Evolutionary conservation across 768 basidiomycete species (phyloP).

Genomic region (Sistotremastrum niveocremeum): DNA sequence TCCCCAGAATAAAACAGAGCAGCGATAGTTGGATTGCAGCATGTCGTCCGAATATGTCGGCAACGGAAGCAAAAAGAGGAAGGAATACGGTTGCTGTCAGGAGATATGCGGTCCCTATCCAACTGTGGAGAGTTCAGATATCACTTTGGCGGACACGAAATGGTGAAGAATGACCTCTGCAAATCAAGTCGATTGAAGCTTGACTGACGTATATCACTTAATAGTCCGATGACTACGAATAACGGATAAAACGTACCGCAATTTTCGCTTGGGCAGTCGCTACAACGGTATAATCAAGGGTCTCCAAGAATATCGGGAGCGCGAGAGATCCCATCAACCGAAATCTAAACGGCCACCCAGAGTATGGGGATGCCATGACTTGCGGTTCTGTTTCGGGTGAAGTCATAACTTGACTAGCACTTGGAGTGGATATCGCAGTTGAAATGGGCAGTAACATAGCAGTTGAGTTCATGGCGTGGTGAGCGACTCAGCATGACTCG

Average conservation of each 20-base stretch:
- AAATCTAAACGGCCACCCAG: too few species aligned
- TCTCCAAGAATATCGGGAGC: slow-evolving; percentile 30
- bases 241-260: slow-evolving; percentile 22
- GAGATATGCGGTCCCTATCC: slow-evolving; percentile 37
- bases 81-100: slow-evolving; percentile 40
- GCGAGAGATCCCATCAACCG: slow-evolving; percentile 12
- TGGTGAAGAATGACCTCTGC: slow-evolving; percentile 13
- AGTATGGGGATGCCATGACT: too few species aligned
- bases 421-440: too few species aligned
- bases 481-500: too few species aligned
- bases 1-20: slow-evolving; percentile 31
- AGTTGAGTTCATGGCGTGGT: too few species aligned
- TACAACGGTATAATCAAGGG: slow-evolving; percentile 29
- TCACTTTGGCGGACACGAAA: neutral
- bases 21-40: slow-evolving; percentile 32
- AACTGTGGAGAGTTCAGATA: slow-evolving; percentile 13
- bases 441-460: too few species aligned
- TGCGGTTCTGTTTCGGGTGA: too few species aligned
- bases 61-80: slow-evolving; percentile 34
- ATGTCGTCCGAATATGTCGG: slow-evolving; percentile 40
- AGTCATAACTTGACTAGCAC: too few species aligned
- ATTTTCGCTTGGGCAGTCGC: slow-evolving; percentile 39
- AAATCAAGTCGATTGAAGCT: slow-evolving; percentile 21
- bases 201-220: slow-evolving; percentile 11
- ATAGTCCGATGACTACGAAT: neutral